Evolutionary conservation across 148 eudicot genomes (phyloP).

Genomic region (Bassia scoparia): DNA sequence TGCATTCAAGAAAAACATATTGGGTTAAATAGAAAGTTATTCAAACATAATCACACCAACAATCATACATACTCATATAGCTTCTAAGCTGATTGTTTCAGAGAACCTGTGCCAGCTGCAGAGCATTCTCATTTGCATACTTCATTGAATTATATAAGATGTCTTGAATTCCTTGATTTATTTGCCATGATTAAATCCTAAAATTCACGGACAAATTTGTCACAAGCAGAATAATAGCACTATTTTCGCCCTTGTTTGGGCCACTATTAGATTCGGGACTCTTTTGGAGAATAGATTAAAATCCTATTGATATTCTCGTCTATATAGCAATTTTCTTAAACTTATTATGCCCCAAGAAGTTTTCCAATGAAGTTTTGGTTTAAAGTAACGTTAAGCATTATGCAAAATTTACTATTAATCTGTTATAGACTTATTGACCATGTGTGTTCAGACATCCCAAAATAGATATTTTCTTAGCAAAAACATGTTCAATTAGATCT

Average conservation of each 20-base stretch:
- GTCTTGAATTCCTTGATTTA: conserved; percentile 87
- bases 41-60: neutral
- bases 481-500: conserved; percentile 17
- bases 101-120: conserved; percentile 75
- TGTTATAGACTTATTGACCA: neutral
- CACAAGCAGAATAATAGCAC: conserved; percentile 2
- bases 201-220: conserved; percentile 4
- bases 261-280: neutral
- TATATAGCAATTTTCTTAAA: neutral
- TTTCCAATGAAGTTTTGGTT: neutral
- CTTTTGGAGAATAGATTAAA: no score
- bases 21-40: neutral
- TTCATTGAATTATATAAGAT: conserved; percentile 71
- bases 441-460: no score
- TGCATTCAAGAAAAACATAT: conserved; percentile 34
- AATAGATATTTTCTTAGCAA: no score
- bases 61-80: no score
- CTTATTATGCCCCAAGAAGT: neutral
- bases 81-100: neutral
- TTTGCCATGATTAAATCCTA: conserved; percentile 78
- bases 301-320: no score
- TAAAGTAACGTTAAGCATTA: neutral
- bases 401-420: neutral
- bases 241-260: no score
- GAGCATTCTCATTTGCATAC: conserved; percentile 86